phyloP scores from a whole-genome alignment of 2,329 filamentous ascomycete genomes.

The Emmonsiellopsis sp. region DNA sequence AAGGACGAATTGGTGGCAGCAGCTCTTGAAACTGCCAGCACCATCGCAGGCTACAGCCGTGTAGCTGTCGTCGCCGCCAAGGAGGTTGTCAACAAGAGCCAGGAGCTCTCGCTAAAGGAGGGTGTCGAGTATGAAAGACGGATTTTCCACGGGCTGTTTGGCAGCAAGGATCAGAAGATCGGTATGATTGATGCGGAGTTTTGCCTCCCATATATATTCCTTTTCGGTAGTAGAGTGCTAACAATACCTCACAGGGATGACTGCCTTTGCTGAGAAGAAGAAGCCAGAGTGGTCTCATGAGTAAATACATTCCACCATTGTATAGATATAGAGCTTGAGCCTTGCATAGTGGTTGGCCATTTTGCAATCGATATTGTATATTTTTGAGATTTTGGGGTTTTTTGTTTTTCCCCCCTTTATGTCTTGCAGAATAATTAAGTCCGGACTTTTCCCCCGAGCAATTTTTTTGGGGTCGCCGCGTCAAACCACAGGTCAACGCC shows the following conservation, averaged over 20 bases:
- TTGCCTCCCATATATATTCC: not conserved
- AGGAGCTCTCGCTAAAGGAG: constrained; percentile 77
- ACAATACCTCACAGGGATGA: constrained; percentile 50
- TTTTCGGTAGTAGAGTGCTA: not conserved
- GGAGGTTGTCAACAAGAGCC: constrained; percentile 99
- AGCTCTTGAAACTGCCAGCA: constrained; percentile 73
- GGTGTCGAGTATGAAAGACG: constrained; percentile 92
- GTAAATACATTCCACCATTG: constrained; percentile 31
- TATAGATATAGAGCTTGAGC: not conserved
- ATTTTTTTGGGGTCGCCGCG: not conserved
- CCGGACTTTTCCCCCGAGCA: too few relatives aligned
- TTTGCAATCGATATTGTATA: too few relatives aligned
- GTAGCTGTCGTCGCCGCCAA: constrained; percentile 86
- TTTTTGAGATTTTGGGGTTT: too few relatives aligned
- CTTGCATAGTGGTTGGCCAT: too few relatives aligned
- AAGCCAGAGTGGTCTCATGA: constrained; percentile 84
- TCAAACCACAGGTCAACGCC: not conserved
- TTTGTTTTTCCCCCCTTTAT: not conserved
- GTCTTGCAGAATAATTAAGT: too few relatives aligned
- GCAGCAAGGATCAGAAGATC: constrained; percentile 93
- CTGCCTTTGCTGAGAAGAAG: constrained; percentile 89
- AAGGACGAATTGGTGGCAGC: constrained; percentile 76
- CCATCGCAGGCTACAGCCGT: constrained; percentile 74
- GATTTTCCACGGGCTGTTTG: constrained; percentile 88
- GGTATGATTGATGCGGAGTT: constrained; percentile 39